phyloP scores from a whole-genome alignment of 495 filamentous ascomycete genomes.

The Tuber umbilicatum region DNA sequence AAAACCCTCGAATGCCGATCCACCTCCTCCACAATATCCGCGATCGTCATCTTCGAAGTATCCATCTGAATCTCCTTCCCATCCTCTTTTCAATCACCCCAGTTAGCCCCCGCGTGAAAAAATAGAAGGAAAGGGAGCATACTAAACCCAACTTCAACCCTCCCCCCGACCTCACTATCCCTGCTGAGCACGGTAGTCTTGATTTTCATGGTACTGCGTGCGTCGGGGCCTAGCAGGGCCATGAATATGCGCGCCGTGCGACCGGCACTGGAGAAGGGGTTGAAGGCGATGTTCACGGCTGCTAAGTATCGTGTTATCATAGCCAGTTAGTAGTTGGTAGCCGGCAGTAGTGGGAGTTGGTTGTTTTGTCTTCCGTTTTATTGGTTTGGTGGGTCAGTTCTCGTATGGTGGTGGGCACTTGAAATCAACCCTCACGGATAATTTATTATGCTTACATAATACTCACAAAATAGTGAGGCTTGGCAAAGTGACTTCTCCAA shows the following conservation, averaged over 20 bases:
- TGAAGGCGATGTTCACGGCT: constrained; percentile 75
- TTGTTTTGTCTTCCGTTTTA: background rate
- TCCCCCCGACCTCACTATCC: constrained; percentile 54
- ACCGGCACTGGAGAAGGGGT: constrained; percentile 72
- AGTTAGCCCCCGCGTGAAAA: background rate
- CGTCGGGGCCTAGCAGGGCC: constrained; percentile 72
- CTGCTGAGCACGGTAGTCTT: constrained; percentile 70
- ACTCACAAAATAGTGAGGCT: no score
- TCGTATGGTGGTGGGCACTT: no score
- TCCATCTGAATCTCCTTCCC: constrained; percentile 69
- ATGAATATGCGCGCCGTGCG: constrained; percentile 83
- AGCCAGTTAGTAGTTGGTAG: constrained; percentile 33
- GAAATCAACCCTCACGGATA: no score
- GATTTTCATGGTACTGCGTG: constrained; percentile 66
- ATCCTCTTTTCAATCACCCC: constrained; percentile 56
- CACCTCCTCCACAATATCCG: constrained; percentile 79
- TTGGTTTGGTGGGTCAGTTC: no score
- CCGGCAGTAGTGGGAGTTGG: background rate
- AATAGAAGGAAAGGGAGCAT: constrained; percentile 41
- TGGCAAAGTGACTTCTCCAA: no score
- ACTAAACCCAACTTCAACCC: constrained; percentile 76
- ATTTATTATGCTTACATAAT: no score
- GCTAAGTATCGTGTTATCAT: constrained; percentile 91
- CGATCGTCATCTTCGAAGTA: constrained; percentile 69
- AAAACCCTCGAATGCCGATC: constrained; percentile 78